phyloP scores from a whole-genome alignment of 139 green algal species.

The Mychonastes homosphaera region DNA sequence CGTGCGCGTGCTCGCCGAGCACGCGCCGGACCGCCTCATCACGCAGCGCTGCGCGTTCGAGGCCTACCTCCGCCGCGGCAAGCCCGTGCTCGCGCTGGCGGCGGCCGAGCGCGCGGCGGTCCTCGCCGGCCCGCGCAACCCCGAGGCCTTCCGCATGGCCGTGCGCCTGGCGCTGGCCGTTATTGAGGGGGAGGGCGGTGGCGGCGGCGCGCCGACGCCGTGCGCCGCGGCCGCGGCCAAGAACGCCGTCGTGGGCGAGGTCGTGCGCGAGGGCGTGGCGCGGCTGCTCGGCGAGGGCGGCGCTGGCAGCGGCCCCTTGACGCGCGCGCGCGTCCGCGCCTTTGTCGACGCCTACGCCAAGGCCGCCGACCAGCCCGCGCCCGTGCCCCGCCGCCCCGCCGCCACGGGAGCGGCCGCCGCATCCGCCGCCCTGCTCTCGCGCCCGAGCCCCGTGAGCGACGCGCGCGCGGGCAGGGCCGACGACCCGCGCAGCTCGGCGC shows the following conservation, averaged over 20 bases:
- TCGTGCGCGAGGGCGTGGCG: conserved; percentile 27
- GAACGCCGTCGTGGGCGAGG: conserved; percentile 26
- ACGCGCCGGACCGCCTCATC: conserved; percentile 27
- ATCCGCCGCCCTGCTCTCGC: no score
- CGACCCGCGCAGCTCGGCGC: conserved; percentile 10
- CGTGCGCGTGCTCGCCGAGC: conserved; percentile 49
- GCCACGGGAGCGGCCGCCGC: no score
- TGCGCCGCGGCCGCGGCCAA: neutral
- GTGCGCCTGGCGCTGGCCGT: conserved; percentile 39
- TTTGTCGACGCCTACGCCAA: conserved; percentile 28
- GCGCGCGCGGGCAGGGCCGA: no score
- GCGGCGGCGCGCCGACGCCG: neutral
- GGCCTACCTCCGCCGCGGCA: conserved; percentile 60
- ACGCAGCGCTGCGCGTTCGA: conserved; percentile 51
- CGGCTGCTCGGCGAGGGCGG: conserved; percentile 29
- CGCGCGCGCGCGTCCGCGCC: neutral
- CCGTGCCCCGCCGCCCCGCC: no score
- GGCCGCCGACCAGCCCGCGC: conserved; percentile 5
- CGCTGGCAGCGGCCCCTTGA: conserved; percentile 1
- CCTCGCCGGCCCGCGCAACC: conserved; percentile 39
- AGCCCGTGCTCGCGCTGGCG: conserved; percentile 66
- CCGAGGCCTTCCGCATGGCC: conserved; percentile 47
- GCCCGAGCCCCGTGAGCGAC: no score
- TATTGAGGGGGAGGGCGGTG: conserved; percentile 8
- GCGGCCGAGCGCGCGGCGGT: conserved; percentile 46